Evolutionary conservation across 2,329 filamentous ascomycete species (phyloP).

Genomic region (Rhytidhysteron rufulum): DNA sequence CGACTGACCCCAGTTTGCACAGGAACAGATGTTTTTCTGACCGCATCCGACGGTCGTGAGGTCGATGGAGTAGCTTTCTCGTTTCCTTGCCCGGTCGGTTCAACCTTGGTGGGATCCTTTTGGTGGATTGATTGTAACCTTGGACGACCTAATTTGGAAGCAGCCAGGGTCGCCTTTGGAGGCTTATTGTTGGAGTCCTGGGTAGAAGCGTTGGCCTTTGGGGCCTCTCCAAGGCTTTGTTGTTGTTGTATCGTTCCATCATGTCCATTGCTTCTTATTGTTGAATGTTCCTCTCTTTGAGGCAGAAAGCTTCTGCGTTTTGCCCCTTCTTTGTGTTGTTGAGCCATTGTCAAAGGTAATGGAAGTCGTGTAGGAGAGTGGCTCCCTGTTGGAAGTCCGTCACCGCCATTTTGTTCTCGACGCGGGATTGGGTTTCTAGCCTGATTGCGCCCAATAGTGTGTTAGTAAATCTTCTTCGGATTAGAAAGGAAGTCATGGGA

Average conservation of each 20-base stretch:
- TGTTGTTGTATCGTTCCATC: constrained; percentile 1
- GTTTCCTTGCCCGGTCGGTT: constrained; percentile 6
- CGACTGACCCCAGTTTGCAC: constrained; percentile 16
- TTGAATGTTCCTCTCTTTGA: constrained; percentile 26
- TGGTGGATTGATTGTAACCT: constrained; percentile 31
- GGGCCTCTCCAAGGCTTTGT: no score
- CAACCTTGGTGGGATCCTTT: constrained; percentile 9
- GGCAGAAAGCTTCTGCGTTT: constrained; percentile 28
- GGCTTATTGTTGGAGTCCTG: not conserved
- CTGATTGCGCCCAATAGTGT: no score
- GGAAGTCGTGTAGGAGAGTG: constrained; percentile 4
- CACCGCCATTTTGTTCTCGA: not conserved
- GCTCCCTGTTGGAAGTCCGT: not conserved
- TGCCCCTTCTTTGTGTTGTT: constrained; percentile 4
- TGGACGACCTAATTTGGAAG: constrained; percentile 16
- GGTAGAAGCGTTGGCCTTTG: no score
- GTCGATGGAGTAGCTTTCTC: constrained; percentile 10
- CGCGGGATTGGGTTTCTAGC: no score
- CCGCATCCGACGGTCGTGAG: constrained; percentile 15
- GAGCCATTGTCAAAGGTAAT: constrained; percentile 1
- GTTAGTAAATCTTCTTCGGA: no score
- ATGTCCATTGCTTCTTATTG: constrained; percentile 5
- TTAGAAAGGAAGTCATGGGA: no score
- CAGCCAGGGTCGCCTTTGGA: no score
- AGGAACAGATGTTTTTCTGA: constrained; percentile 16